Evolutionary conservation across 1,284 basidiomycete genomes (phyloP), one percentile per base, ranked within the genome.

Genomic region (Anthracocystis setariae): DNA sequence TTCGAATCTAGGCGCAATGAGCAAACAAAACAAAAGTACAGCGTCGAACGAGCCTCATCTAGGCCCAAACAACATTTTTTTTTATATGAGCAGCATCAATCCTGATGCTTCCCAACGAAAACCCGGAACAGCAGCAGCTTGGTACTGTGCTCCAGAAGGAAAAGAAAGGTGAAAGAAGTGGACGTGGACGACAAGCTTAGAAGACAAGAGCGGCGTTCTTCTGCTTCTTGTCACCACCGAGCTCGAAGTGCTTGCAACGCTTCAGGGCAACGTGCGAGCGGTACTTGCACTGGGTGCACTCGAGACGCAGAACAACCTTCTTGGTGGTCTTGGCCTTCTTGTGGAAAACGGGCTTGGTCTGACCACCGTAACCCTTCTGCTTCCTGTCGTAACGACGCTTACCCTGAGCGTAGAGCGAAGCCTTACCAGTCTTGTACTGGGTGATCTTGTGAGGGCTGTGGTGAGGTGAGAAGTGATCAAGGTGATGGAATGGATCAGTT

Each of bases 281-380:
- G 88, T 95, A 94, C 86, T 98, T 98, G 92, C 95, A 98, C 50
- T 90, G 88, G 57, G 93, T 96, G 89, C 95, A 98, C 86, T 98
- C 95, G 83, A 98, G 87, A 85, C 94, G 91, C 74, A 98, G 88
- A 58, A 98, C 95, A 79, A 98, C 93, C 89, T 98, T 98, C 92
- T 98, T 98, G 77, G 95, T 98, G 78, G 93, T 70, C 81, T 83
- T 83, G 53, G 82, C 92, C 90, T 94, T 95, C 88, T 94, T 98
- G 92, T 98, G 95, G 91, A 98, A 98, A 85, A 98, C 94, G 78
- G 96, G 95, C 89, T 99, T 99, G 76, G 95, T 99, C 88, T 97
- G 94, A 88, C 95, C 95, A 92, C 95, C 95, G 87, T 98, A 99
- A 88, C 95, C 95, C 83, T 91, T 91, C 86, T 96, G 94, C 89